phyloP scores from a whole-genome alignment of 805 yeast genomes.

The Ogataea haglerorum region DNA sequence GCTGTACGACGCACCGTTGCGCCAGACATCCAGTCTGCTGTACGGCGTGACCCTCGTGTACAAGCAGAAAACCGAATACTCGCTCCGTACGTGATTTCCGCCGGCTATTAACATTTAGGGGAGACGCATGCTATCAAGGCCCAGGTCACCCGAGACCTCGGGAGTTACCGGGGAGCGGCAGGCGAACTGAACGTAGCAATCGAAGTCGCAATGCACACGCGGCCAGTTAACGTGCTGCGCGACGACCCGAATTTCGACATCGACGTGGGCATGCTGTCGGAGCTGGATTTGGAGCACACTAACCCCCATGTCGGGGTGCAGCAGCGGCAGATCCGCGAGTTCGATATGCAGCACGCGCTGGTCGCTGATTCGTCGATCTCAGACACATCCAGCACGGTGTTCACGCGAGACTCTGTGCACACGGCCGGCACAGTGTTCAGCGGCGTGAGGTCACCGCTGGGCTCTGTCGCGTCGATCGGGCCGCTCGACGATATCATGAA shows the following conservation, averaged over 20 bases:
- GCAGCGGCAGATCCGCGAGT: constrained; percentile 7
- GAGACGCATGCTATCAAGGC: constrained; percentile 16
- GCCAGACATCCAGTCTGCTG: constrained; percentile 42
- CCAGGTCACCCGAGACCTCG: constrained; percentile 14
- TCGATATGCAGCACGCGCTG: constrained; percentile 10
- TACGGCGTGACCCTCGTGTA: constrained; percentile 48
- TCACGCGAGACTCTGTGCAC: constrained; percentile 9
- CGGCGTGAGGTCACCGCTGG: not conserved
- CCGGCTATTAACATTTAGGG: constrained; percentile 8
- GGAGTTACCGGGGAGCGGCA: not conserved
- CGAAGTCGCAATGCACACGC: constrained; percentile 6
- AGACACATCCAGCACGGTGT: constrained; percentile 8
- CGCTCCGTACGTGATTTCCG: constrained; percentile 30
- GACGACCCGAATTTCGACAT: constrained; percentile 41
- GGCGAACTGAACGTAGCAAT: constrained; percentile 8
- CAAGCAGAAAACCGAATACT: constrained; percentile 46
- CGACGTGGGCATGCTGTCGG: constrained; percentile 30
- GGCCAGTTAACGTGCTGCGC: constrained; percentile 11
- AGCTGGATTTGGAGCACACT: constrained; percentile 1
- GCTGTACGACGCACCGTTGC: constrained; percentile 22
- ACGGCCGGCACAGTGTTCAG: constrained; percentile 7
- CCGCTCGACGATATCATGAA: constrained; percentile 7
- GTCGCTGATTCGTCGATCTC: constrained; percentile 10
- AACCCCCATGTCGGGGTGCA: not conserved
- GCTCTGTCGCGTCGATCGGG: not conserved